A percentile compares a stretch with the other conserved stretches of the same genome.
Conservation (phyloP, 1,139 yeast genomes). For the Diutina sp. region DNA sequence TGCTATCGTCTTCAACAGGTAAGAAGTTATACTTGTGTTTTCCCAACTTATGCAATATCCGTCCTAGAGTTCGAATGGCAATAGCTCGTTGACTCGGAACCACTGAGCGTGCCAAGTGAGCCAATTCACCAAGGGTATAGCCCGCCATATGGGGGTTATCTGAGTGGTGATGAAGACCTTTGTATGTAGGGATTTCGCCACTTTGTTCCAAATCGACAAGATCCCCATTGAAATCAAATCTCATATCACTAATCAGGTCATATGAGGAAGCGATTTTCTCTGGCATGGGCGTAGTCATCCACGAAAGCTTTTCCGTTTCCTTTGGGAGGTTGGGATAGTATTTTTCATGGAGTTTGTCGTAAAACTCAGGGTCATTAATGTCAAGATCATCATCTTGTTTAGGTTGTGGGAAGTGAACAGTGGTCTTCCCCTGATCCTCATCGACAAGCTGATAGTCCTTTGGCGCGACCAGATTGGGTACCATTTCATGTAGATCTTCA, state of each 20-base stretch:
- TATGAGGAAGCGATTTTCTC: slow-evolving; percentile 63
- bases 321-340: slow-evolving; percentile 83
- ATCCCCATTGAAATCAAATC: slow-evolving; percentile 84
- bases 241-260: slow-evolving; percentile 52
- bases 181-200: slow-evolving; percentile 37
- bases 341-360: slow-evolving; percentile 66
- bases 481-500: slow-evolving; percentile 5
- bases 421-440: slow-evolving; percentile 19
- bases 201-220: slow-evolving; percentile 33
- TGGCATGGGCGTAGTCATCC: slow-evolving; percentile 43
- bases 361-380: slow-evolving; percentile 64
- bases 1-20: slow-evolving; percentile 25
- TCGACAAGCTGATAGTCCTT: slow-evolving; percentile 30
- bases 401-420: slow-evolving; percentile 59
- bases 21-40: slow-evolving; percentile 41
- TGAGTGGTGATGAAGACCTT: slow-evolving; percentile 88
- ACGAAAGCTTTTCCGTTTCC: slow-evolving; percentile 66
- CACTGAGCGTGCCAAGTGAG: slow-evolving; percentile 67
- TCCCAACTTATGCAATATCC: slow-evolving; percentile 74
- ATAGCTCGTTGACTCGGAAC: slow-evolving; percentile 78
- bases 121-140: slow-evolving; percentile 72
- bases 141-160: slow-evolving; percentile 88
- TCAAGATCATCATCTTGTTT: slow-evolving; percentile 27
- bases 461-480: slow-evolving; percentile 19
- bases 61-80: slow-evolving; percentile 77